Evolutionary conservation across 2,329 filamentous ascomycete genomes (phyloP).

Genomic region (Cryphonectria carpinicola): DNA sequence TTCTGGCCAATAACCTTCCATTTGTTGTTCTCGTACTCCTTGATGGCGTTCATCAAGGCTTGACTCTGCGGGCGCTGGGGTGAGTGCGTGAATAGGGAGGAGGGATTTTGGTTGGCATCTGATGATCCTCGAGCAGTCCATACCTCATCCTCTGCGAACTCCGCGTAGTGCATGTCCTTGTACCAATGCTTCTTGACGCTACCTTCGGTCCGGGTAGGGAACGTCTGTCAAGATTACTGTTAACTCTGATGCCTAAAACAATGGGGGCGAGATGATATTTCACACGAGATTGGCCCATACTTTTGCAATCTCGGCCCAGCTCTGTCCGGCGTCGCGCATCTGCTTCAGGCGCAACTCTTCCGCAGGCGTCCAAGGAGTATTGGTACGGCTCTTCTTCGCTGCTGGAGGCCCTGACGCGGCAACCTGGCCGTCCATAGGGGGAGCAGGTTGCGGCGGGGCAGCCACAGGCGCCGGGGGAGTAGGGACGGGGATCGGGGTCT

Average conservation of each 20-base stretch:
- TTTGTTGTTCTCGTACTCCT: conserved; percentile 98
- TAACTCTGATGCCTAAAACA: conserved; percentile 4
- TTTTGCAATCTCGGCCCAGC: conserved; percentile 98
- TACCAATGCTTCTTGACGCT: conserved; percentile 99
- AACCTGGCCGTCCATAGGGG: conserved; percentile 39
- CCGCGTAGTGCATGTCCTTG: conserved; percentile 99
- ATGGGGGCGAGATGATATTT: neutral
- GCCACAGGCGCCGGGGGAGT: conserved; percentile 35
- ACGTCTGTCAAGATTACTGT: conserved; percentile 63
- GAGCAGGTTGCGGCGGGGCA: conserved; percentile 32
- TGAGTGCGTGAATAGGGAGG: conserved; percentile 1
- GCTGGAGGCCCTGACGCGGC: conserved; percentile 57
- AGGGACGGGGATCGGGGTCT: conserved; percentile 37
- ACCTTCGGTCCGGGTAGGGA: conserved; percentile 90
- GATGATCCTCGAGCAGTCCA: conserved; percentile 32
- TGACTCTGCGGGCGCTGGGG: conserved; percentile 59
- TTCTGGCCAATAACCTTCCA: conserved; percentile 98
- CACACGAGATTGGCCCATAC: conserved; percentile 49
- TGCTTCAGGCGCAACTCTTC: conserved; percentile 92
- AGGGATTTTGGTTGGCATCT: neutral
- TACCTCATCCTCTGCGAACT: conserved; percentile 97
- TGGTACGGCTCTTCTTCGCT: conserved; percentile 93
- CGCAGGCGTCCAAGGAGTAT: conserved; percentile 95
- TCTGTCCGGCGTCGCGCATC: conserved; percentile 91
- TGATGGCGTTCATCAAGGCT: conserved; percentile 88